Conservation (phyloP, 208 protist genomes). For the Acanthamoeba triangularis region DNA sequence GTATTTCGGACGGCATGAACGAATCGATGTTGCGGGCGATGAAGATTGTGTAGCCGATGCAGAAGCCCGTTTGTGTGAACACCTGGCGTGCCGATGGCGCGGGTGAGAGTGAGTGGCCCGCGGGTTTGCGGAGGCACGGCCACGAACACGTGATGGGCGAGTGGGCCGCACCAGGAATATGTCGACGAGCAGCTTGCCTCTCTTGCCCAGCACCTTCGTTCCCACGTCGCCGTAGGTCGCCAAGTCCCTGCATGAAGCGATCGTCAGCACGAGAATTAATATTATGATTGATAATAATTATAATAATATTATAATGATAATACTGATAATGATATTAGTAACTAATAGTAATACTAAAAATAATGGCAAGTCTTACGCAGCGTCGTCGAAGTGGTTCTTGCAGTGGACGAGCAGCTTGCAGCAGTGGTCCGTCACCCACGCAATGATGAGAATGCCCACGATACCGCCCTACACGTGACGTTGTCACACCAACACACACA, state of each 20-base stretch:
- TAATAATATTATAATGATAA: no score
- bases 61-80: conserved; percentile 65
- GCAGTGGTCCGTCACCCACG: conserved; percentile 68
- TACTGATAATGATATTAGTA: no score
- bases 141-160: background rate
- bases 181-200: conserved; percentile 39
- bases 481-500: no score
- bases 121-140: background rate
- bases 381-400: conserved; percentile 24
- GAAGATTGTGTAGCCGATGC: conserved; percentile 53
- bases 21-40: background rate
- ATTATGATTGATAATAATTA: no score
- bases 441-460: conserved; percentile 54
- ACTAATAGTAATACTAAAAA: no score
- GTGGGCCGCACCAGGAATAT: background rate
- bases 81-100: background rate
- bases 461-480: background rate
- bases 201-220: background rate
- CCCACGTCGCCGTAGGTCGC: conserved; percentile 68
- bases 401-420: conserved; percentile 68
- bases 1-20: background rate
- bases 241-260: background rate
- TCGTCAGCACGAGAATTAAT: background rate
- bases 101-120: no score
- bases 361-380: background rate